These are phyloP conservation scores for Metarhizium humberi DNA, from an alignment of 2,329 filamentous ascomycete species.

Conservation along the genomic window DNA sequence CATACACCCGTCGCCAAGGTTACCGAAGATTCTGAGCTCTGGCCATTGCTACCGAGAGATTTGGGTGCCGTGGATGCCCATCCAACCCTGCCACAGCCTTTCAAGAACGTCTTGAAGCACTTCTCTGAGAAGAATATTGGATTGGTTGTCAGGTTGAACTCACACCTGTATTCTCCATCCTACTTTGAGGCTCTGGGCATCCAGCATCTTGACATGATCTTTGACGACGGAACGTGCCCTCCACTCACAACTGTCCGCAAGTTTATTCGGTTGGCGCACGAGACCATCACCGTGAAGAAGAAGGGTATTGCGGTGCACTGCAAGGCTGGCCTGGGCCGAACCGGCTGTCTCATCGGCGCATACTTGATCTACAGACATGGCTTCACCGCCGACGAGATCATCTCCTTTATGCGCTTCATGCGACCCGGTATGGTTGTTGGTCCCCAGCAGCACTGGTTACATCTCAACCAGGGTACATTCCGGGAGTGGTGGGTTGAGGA, in stretches of 20 bases:
- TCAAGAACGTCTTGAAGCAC: conserved; percentile 92
- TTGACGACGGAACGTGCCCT: conserved; percentile 95
- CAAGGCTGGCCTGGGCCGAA: conserved; percentile 92
- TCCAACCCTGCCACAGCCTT: conserved; percentile 68
- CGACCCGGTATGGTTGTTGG: conserved; percentile 97
- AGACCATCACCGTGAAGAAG: conserved; percentile 84
- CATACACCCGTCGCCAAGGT: conserved; percentile 67
- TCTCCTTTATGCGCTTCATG: conserved; percentile 99
- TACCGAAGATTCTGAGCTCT: conserved; percentile 62
- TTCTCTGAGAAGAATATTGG: conserved; percentile 85
- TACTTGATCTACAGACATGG: conserved; percentile 96
- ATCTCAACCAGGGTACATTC: conserved; percentile 93
- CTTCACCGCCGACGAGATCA: conserved; percentile 95
- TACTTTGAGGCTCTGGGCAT: conserved; percentile 95
- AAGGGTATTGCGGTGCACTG: conserved; percentile 96
- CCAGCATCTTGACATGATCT: conserved; percentile 97
- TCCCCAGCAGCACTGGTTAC: conserved; percentile 97
- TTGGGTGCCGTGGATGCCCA: conserved; percentile 62
- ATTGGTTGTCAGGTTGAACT: conserved; percentile 90
- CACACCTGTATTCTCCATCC: conserved; percentile 89
- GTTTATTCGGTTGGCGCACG: conserved; percentile 90
- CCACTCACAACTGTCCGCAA: conserved; percentile 80
- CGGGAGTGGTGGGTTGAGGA: conserved; percentile 98
- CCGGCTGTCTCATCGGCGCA: conserved; percentile 91
- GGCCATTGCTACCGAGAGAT: conserved; percentile 64